Evolutionary conservation across 2,329 filamentous ascomycete genomes (phyloP).

Genomic region (Dactylellina drechsleri): DNA sequence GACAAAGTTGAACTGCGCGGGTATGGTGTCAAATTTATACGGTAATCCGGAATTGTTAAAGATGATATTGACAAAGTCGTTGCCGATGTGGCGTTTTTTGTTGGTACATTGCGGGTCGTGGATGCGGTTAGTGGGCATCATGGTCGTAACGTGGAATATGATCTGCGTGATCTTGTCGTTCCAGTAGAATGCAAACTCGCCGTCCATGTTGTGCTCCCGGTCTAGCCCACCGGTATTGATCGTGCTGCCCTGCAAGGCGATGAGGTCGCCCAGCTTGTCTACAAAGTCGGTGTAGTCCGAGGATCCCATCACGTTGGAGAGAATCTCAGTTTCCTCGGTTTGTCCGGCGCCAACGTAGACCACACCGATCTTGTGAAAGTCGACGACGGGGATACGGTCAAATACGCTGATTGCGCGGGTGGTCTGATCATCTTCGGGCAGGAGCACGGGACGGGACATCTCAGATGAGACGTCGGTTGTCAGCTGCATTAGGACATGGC

Average conservation of each 20-base stretch:
- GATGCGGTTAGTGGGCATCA: constrained; percentile 91
- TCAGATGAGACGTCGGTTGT: constrained; percentile 62
- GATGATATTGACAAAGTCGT: constrained; percentile 97
- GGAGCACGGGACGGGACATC: constrained; percentile 72
- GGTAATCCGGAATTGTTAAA: constrained; percentile 95
- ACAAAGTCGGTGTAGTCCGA: constrained; percentile 88
- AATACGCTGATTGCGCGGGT: constrained; percentile 80
- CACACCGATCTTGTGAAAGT: constrained; percentile 94
- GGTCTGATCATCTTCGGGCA: constrained; percentile 71
- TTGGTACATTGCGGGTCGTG: constrained; percentile 78
- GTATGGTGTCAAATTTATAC: constrained; percentile 90
- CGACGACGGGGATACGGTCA: constrained; percentile 87
- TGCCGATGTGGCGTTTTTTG: constrained; percentile 96
- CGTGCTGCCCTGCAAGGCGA: constrained; percentile 79
- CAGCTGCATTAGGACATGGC: constrained; percentile 76
- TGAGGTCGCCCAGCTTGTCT: constrained; percentile 81
- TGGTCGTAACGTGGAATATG: constrained; percentile 92
- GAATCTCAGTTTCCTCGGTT: constrained; percentile 81
- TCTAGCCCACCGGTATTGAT: constrained; percentile 96
- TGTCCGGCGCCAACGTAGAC: constrained; percentile 92
- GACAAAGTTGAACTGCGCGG: constrained; percentile 94
- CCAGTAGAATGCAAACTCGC: constrained; percentile 91
- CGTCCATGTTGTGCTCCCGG: constrained; percentile 78
- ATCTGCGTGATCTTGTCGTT: constrained; percentile 94
- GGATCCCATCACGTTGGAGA: constrained; percentile 86